Evolutionary conservation across 2,329 filamentous ascomycete genomes (phyloP).

Genomic region (Hysterium pulicare): DNA sequence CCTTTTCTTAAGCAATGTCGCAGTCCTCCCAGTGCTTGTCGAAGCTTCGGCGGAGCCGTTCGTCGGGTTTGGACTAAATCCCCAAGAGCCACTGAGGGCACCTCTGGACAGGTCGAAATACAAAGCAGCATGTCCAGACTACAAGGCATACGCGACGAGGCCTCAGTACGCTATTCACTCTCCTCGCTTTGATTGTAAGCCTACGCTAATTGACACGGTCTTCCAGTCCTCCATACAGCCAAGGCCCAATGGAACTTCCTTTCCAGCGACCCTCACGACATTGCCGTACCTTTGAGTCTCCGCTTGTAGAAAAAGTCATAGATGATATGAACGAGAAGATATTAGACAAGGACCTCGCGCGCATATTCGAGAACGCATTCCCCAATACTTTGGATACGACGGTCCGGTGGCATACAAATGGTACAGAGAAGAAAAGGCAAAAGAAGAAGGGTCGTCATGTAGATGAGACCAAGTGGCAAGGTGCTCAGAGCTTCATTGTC

Average conservation of each 20-base stretch:
- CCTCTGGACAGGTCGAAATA: conserved; percentile 33
- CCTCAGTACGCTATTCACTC: conserved; percentile 53
- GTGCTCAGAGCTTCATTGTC: conserved; percentile 87
- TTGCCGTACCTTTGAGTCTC: conserved; percentile 87
- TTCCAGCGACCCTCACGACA: conserved; percentile 77
- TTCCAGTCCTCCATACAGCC: conserved; percentile 69
- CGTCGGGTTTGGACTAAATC: neutral
- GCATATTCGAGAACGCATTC: conserved; percentile 92
- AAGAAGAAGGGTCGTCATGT: conserved; percentile 31
- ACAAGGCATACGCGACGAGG: conserved; percentile 56
- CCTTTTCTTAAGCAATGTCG: conserved; percentile 1
- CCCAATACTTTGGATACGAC: conserved; percentile 90
- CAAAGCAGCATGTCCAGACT: conserved; percentile 61
- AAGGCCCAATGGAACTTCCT: conserved; percentile 74
- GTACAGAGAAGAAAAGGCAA: conserved; percentile 38
- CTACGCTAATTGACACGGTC: conserved; percentile 8
- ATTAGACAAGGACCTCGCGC: conserved; percentile 80
- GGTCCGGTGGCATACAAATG: conserved; percentile 78
- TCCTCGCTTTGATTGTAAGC: neutral
- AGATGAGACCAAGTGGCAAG: conserved; percentile 69
- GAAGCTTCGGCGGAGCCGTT: neutral
- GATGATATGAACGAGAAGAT: conserved; percentile 74
- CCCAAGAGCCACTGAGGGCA: conserved; percentile 27
- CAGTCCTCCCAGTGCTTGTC: neutral
- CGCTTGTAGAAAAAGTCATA: conserved; percentile 85